Percentiles rank a stretch among this genome's conserved stretches.
Evolutionary conservation across 2,329 filamentous ascomycete genomes (phyloP).

Genomic region (Colletotrichum melonis): DNA sequence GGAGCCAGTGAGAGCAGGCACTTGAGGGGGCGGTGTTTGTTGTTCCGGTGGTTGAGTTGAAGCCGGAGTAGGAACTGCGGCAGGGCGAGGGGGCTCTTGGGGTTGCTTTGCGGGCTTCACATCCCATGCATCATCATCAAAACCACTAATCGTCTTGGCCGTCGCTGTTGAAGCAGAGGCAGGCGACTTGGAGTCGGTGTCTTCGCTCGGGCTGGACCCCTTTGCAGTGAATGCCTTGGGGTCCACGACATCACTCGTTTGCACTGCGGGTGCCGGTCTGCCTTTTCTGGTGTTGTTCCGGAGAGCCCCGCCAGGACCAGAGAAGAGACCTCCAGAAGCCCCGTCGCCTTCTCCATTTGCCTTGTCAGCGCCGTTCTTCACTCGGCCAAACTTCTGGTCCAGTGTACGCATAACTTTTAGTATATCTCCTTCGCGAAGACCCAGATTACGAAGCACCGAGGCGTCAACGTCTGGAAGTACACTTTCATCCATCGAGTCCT

Average conservation of each 20-base stretch:
- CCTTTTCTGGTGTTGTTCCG: slow-evolving; percentile 96
- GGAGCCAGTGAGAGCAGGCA: slow-evolving; percentile 73
- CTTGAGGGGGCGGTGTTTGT: slow-evolving; percentile 45
- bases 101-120: slow-evolving; percentile 82
- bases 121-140: slow-evolving; percentile 98
- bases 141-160: slow-evolving; percentile 61
- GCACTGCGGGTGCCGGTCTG: slow-evolving; percentile 85
- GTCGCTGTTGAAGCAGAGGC: slow-evolving; percentile 1
- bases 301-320: slow-evolving; percentile 88
- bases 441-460: slow-evolving; percentile 83
- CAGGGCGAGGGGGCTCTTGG: slow-evolving; percentile 50
- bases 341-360: slow-evolving; percentile 59
- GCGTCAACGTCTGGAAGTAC: slow-evolving; percentile 91
- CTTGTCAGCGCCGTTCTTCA: slow-evolving; percentile 69
- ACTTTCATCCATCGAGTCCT: slow-evolving; percentile 96
- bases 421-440: slow-evolving; percentile 96
- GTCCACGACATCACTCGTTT: slow-evolving; percentile 88
- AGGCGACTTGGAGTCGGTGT: slow-evolving; percentile 37
- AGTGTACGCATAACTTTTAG: slow-evolving; percentile 92
- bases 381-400: slow-evolving; percentile 82
- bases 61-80: slow-evolving; percentile 39
- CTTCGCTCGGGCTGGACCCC: slow-evolving; percentile 56
- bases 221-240: slow-evolving; percentile 83
- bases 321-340: slow-evolving; percentile 75
- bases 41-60: slow-evolving; percentile 44